phyloP scores from a whole-genome alignment of 352 stramenopile species.

The Pythium myriotylum region DNA sequence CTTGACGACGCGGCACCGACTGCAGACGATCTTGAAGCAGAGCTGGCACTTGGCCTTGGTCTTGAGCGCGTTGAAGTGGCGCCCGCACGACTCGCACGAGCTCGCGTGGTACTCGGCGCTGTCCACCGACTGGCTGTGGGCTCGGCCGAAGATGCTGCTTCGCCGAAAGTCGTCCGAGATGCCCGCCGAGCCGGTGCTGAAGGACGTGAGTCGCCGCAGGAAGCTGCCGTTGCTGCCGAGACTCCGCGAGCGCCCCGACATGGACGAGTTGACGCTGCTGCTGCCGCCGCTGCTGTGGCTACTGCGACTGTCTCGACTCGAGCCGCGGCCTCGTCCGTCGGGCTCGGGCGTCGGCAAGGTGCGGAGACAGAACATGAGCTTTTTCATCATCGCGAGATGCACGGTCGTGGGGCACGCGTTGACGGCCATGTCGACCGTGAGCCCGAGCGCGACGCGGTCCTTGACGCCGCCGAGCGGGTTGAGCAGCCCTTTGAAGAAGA shows the following conservation, averaged over 20 bases:
- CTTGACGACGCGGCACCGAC: conserved; percentile 26
- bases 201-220: conserved; percentile 19
- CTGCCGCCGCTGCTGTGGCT: conserved; percentile 28
- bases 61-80: conserved; percentile 28
- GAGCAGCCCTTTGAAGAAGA: conserved; percentile 60
- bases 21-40: conserved; percentile 26
- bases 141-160: conserved; percentile 17
- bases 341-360: conserved; percentile 29
- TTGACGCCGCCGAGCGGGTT: conserved; percentile 51
- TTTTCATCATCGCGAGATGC: conserved; percentile 77
- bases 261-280: conserved; percentile 22
- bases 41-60: conserved; percentile 30
- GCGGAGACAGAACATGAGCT: conserved; percentile 60
- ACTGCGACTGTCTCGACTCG: conserved; percentile 16
- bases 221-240: conserved; percentile 23
- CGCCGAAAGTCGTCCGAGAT: conserved; percentile 4
- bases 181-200: conserved; percentile 12
- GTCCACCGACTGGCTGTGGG: conserved; percentile 23
- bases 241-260: conserved; percentile 17
- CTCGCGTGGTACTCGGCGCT: conserved; percentile 8
- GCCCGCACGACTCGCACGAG: conserved; percentile 24
- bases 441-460: conserved; percentile 43
- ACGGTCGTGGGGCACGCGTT: conserved; percentile 39
- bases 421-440: conserved; percentile 53
- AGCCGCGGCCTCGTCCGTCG: background rate